Evolutionary conservation across 176 grass and related monocot genomes (phyloP).

Genomic region (Aegilops tauschii): DNA sequence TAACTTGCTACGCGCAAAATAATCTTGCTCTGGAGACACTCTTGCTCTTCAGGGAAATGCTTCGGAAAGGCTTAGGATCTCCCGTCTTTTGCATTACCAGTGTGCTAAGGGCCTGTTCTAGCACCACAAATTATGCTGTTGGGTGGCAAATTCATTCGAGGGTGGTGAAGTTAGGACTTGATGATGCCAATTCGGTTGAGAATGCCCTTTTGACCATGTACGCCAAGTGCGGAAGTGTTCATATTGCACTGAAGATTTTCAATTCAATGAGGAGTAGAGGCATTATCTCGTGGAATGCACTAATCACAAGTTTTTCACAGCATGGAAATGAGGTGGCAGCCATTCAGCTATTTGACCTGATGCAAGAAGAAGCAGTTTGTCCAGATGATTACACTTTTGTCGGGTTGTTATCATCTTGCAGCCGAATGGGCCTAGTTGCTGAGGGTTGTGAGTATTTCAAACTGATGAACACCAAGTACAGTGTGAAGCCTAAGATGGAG

Average conservation of each 20-base stretch:
- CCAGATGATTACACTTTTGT: conserved; percentile 77
- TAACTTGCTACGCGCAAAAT: conserved; percentile 66
- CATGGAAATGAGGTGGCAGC: conserved; percentile 54
- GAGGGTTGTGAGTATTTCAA: conserved; percentile 68
- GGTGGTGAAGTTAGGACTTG: conserved; percentile 50
- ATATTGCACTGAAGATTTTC: conserved; percentile 43
- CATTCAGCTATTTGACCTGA: conserved; percentile 57
- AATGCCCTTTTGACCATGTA: conserved; percentile 73
- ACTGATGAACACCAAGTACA: conserved; percentile 51
- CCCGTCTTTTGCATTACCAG: conserved; percentile 53
- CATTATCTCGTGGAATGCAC: conserved; percentile 65
- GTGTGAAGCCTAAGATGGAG: conserved; percentile 56
- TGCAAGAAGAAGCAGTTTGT: conserved; percentile 44
- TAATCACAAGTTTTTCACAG: conserved; percentile 68
- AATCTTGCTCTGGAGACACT: conserved; percentile 41
- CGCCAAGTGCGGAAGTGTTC: conserved; percentile 57
- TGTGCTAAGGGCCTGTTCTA: conserved; percentile 57
- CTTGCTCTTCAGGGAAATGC: conserved; percentile 59
- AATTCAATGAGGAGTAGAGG: conserved; percentile 45
- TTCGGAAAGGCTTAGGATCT: conserved; percentile 38
- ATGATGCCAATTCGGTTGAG: conserved; percentile 42
- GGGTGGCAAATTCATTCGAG: conserved; percentile 60
- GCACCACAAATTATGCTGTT: conserved; percentile 24
- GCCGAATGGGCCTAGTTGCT: conserved; percentile 55
- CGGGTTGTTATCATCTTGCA: conserved; percentile 64